A percentile compares a stretch with the other conserved stretches of the same genome.
Evolutionary conservation across 2,329 filamentous ascomycete species (phyloP).

Genomic region (Didymella glomerata): DNA sequence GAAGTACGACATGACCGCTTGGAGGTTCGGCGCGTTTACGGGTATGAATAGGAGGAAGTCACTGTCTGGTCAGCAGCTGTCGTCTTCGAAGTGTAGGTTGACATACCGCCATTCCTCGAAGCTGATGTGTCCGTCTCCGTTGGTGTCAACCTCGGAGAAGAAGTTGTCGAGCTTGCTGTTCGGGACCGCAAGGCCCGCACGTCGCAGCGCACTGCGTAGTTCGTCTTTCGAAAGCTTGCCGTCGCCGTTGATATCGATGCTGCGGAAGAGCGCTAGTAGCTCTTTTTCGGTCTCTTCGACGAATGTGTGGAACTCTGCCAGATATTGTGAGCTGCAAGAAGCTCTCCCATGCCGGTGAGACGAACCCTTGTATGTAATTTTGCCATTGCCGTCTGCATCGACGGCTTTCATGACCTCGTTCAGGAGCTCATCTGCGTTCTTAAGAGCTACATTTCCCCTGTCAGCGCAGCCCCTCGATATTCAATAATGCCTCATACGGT

Average conservation of each 20-base stretch:
- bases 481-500: constrained; percentile 68
- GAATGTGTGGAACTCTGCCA: constrained; percentile 84
- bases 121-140: constrained; percentile 84
- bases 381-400: constrained; percentile 86
- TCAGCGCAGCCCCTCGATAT: constrained; percentile 29
- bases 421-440: constrained; percentile 90
- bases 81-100: neutral
- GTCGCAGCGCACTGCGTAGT: constrained; percentile 78
- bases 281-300: constrained; percentile 87
- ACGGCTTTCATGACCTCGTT: constrained; percentile 81
- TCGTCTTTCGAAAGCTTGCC: constrained; percentile 89
- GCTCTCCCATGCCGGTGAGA: constrained; percentile 6
- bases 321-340: constrained; percentile 27
- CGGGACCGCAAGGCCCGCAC: constrained; percentile 80
- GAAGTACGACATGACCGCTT: constrained; percentile 89
- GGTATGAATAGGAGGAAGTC: constrained; percentile 93
- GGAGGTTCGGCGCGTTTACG: constrained; percentile 73
- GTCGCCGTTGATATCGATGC: constrained; percentile 85
- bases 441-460: constrained; percentile 66
- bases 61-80: constrained; percentile 50
- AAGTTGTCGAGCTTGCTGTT: constrained; percentile 81
- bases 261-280: constrained; percentile 80
- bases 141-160: constrained; percentile 87
- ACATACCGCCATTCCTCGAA: constrained; percentile 98
- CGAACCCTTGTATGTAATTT: constrained; percentile 87